Conservation (phyloP, 306 rosid genomes). For the Rosa lucieae region DNA sequence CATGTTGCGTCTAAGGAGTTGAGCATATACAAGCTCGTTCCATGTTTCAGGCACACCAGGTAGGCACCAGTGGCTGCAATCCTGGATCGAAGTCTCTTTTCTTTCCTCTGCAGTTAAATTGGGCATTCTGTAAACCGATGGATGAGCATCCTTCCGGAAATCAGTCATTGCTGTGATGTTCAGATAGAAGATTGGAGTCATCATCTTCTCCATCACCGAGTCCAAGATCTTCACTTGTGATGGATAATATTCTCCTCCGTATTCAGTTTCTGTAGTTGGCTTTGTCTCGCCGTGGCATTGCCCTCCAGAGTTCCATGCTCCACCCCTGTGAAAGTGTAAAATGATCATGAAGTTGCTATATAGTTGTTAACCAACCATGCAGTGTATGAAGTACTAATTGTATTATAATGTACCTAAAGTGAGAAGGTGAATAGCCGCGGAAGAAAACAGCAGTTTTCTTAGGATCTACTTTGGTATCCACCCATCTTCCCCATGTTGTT, state of each 20-base stretch:
- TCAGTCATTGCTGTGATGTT: conserved; percentile 31
- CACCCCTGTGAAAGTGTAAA: conserved; percentile 12
- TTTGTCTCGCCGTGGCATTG: conserved; percentile 17
- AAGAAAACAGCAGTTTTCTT: conserved; percentile 27
- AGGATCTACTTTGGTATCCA: conserved; percentile 20
- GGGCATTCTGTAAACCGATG: conserved; percentile 42
- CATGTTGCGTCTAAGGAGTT: conserved; percentile 12
- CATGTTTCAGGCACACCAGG: conserved; percentile 69
- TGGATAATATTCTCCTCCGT: conserved; percentile 17
- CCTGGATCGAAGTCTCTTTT: conserved; percentile 36
- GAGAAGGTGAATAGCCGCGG: conserved; percentile 31
- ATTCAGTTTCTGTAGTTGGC: conserved; percentile 18
- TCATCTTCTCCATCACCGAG: conserved; percentile 24
- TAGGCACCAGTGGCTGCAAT: conserved; percentile 72
- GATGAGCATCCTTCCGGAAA: conserved; percentile 31
- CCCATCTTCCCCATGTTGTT: conserved; percentile 28
- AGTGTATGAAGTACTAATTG: background rate
- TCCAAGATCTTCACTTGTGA: conserved; percentile 21
- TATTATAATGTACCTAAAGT: conserved; percentile 21
- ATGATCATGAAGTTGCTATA: background rate
- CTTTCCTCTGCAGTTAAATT: conserved; percentile 43
- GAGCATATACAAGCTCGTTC: conserved; percentile 42
- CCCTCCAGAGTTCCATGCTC: conserved; percentile 30
- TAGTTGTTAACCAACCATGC: background rate
- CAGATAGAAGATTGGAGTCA: conserved; percentile 17